Base-by-base conservation (phyloP, 2,329 filamentous ascomycete species). In the Trichoderma sp. region DNA sequence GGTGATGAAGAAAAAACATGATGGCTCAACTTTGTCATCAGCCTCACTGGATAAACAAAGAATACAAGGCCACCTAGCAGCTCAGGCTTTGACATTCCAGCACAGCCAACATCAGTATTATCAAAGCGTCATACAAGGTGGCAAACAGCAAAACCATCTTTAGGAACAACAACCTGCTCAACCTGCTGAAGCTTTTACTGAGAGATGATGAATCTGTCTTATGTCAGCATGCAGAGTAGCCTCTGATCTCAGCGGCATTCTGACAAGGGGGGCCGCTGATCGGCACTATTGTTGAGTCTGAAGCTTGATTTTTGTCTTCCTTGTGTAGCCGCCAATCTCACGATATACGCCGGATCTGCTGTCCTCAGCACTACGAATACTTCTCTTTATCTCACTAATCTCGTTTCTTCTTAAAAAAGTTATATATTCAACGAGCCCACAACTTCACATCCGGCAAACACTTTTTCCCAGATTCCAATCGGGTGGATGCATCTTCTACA, bases 161-260 rank as follows among this genome's bases (percentile, higher is more conserved):
- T 18, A 2, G 9, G 4, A 21, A 21, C 18, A 32, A 60, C 18
- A 60, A 32, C 9, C 34, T 36, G 30, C 18, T n/a, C 18, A 32
- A 21, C 11, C 9, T 7, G n/a, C n/a, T n/a, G n/a, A n/a, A n/a
- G n/a, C n/a, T n/a, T 9, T 14, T 53, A 53, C 5, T 53, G 47
- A 53, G 9, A 39, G 11, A 53, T 53, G 47, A 24, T 21, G n/a
- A 12, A 53, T 12, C 47, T 21, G 61, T 64, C 64, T 70, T 70
- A 70, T 70, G 67, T 70, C 67, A 70, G 67, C 67, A 62, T 1
- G 11, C 51, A 36, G 7, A 43, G 15, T 15, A 18, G 51, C 51
- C 64, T 67, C 64, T 67, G 51, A 43, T 58, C 64, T 67, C 64
- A 67, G 64, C 4, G 64, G 64, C 64, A 58, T 26, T 58, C 34